Base-by-base conservation (phyloP, 208 protist genomes). In the Trypanosoma cruzi region DNA sequence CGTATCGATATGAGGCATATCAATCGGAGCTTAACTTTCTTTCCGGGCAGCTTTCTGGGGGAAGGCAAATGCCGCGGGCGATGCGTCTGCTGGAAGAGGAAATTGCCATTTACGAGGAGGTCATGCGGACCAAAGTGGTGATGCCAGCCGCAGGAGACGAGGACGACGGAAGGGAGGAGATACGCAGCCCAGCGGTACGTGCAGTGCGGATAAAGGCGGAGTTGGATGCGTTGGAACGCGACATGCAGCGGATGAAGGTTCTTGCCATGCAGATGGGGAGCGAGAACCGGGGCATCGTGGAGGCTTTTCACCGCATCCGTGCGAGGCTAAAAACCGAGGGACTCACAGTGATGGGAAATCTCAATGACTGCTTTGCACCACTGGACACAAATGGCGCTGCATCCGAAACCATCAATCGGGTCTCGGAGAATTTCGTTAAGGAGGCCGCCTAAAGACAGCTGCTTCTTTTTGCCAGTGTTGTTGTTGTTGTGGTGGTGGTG, bases 1-100 rank as follows among this genome's bases (percentile, higher is more conserved):
- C 84, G 28, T 99, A 96, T 73, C 95, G 98, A 37, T 92, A 93
- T 68, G 96, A 99, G 79, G 92, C 86, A 10, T 96, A 98, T 52
- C 86, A 95, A 68, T 83, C 77, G 29, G 96, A 99, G 77, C 68
- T 96, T 8, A 79, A 96, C 68, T 95, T 92, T 64, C 66, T 98
- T 29, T 85, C 92, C 42, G 84, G 82, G 54, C 88, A 94, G 71
- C 84, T 96, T 16, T 32, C 59, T 24, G 6, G 29, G 28, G 66
- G 48, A 37, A 74, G 83, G 44, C 55, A 72, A 20, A 85, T 94
- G 81, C 86, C 88, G 8, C 85, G 88, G 6, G 86, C 85, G 20
- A 92, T 96, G 88, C 73, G 68, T 55, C 52, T 77, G 46, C 71
- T 94, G 29, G 79, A 87, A 56, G 80, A 96, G 62, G 86, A 96